Evolutionary conservation across 1,284 basidiomycete species (phyloP), one percentile per base, ranked within the genome.

Genomic region (Ceratobasidium sp.): DNA sequence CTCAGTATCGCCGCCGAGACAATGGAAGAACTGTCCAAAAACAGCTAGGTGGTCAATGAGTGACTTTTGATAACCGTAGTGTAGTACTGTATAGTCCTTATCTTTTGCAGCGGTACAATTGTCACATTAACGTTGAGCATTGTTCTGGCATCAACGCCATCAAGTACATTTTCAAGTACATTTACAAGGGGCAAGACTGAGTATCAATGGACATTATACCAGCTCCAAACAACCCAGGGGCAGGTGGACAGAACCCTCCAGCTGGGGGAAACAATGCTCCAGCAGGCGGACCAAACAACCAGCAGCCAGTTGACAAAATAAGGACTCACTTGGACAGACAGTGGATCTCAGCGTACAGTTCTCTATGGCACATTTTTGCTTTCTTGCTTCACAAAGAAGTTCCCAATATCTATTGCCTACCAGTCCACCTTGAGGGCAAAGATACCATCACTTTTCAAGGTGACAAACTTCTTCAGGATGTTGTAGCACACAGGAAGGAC

Each of bases 111-210:
- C 77, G 81, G 20, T 86, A 83, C 61, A 56, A 84, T 23, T 87
- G 87, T 74, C 88, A 90, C 77, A 87, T 89, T 77, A 89, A 90
- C 77, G 79, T 86, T 0, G 85, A 87, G 68, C 83, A 84, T 66
- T 81, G 80, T 0, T 77, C 81, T 3, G 82, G 81, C 0, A 75
- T 87, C 20, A 76, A 74, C 0, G 81, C 84, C 0, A 73, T 86
- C 78, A 87, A 88, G 77, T 88, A 88, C 76, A 76, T 84, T 3
- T 83, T 84, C 81, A 88, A 88, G 76, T 88, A 88, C 77, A 82
- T 87, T 51, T 82, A 86, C 76, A 89, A 89, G 78, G 87, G 88
- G 0, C 69, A 79, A 23, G 86, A 88, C 79, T 80, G 82, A 0
- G 82, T 82, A 0, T 82, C 84, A 4, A 58, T 86, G 4, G 79